Conservation (phyloP, 805 yeast genomes). For the Starmerella roubikii region DNA sequence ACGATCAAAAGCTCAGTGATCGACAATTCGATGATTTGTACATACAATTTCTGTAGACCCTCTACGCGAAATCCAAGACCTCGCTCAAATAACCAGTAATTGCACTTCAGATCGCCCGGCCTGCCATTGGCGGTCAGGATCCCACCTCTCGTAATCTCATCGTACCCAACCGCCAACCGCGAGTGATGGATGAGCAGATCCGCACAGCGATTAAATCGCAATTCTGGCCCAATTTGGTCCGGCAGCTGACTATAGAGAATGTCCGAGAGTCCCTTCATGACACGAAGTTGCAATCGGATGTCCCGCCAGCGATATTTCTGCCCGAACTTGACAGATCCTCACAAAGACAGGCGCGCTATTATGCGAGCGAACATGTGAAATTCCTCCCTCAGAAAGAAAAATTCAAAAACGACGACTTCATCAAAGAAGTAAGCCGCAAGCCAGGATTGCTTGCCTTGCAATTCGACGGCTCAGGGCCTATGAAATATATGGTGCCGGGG, state of each 20-base stretch:
- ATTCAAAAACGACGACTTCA: constrained; percentile 37
- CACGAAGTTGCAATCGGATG: not conserved
- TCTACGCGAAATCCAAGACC: too few species aligned
- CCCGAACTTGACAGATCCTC: not conserved
- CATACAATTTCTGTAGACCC: too few species aligned
- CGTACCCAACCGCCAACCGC: too few species aligned
- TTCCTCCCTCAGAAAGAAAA: constrained; percentile 44
- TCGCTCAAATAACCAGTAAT: too few species aligned
- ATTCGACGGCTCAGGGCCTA: constrained; percentile 45
- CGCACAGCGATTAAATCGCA: not conserved
- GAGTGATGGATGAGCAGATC: not conserved
- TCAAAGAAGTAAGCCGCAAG: constrained; percentile 55
- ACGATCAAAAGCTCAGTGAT: too few species aligned
- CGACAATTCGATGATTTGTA: too few species aligned
- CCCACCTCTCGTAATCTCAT: too few species aligned
- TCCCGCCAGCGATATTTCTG: constrained; percentile 6
- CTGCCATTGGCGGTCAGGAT: too few species aligned
- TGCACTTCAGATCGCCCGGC: too few species aligned
- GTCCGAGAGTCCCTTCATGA: constrained; percentile 8
- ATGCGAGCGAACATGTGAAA: constrained; percentile 45
- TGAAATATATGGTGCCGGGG: constrained; percentile 91
- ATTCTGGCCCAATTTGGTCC: constrained; percentile 16
- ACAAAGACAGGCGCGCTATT: constrained; percentile 3
- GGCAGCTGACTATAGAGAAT: constrained; percentile 10
- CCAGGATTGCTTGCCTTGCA: constrained; percentile 85